Conservation (phyloP, 345 rosid species). For the Noccaea caerulescens region DNA sequence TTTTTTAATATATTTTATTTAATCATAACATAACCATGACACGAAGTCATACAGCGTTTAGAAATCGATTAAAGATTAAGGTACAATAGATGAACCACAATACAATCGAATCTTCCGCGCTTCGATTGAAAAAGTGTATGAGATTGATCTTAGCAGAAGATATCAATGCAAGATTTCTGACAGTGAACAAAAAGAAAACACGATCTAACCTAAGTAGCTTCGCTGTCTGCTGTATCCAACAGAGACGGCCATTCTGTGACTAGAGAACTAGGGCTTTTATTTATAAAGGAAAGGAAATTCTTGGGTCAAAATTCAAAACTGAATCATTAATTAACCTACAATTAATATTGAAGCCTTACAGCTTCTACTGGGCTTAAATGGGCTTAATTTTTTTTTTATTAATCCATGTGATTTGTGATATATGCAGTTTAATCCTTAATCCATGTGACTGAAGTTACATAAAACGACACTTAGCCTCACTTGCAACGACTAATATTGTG, state of each 20-base stretch:
- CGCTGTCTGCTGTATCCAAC: not conserved
- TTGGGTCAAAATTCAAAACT: conserved; percentile 2
- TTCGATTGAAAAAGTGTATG: not conserved
- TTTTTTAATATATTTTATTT: no score
- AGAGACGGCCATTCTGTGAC: conserved; percentile 9
- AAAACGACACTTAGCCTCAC: not conserved
- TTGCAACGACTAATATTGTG: not conserved
- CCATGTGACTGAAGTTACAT: not conserved
- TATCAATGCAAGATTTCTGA: not conserved
- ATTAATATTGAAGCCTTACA: not conserved
- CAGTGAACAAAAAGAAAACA: not conserved
- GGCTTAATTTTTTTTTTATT: not conserved
- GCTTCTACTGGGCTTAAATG: conserved; percentile 15
- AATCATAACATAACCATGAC: no score
- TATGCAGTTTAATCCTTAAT: not conserved
- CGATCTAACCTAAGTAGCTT: not conserved
- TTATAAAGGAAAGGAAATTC: not conserved
- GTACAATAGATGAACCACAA: no score
- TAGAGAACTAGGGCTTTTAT: not conserved
- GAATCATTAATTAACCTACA: not conserved
- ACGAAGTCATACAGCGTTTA: no score
- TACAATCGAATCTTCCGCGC: no score
- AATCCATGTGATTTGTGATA: not conserved
- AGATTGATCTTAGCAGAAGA: not conserved
- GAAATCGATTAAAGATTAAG: no score